Evolutionary conservation across 495 filamentous ascomycete genomes (phyloP).

Genomic region (Penicillium subrubescens): DNA sequence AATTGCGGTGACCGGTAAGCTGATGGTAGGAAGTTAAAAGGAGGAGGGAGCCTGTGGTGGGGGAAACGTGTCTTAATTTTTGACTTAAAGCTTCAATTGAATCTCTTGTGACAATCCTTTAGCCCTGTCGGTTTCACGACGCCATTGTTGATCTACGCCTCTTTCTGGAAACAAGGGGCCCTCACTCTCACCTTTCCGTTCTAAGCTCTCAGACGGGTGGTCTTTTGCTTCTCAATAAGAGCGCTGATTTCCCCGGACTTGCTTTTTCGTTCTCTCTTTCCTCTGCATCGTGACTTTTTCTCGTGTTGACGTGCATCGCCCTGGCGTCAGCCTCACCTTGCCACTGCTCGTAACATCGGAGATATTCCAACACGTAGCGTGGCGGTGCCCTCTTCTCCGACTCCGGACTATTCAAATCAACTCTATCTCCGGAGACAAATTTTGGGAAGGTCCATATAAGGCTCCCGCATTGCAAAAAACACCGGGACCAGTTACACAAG

Average conservation of each 20-base stretch:
- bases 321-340: slow-evolving; percentile 16
- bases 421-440: neutral
- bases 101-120: neutral
- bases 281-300: neutral
- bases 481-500: neutral
- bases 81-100: neutral
- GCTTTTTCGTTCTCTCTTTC: neutral
- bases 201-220: neutral
- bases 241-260: neutral
- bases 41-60: slow-evolving; percentile 1
- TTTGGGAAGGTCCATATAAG: neutral
- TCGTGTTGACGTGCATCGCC: neutral
- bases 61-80: neutral
- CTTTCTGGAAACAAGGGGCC: slow-evolving; percentile 1
- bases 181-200: neutral
- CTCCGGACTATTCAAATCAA: neutral
- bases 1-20: slow-evolving; percentile 14
- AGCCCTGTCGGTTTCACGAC: neutral
- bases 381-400: neutral
- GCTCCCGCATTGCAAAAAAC: neutral
- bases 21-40: slow-evolving; percentile 19
- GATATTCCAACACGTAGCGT: neutral
- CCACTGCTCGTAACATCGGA: slow-evolving; percentile 3
- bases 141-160: slow-evolving; percentile 5
- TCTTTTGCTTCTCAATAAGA: neutral